phyloP scores from a whole-genome alignment of 441 rosid species.

The Adansonia gregorii region DNA sequence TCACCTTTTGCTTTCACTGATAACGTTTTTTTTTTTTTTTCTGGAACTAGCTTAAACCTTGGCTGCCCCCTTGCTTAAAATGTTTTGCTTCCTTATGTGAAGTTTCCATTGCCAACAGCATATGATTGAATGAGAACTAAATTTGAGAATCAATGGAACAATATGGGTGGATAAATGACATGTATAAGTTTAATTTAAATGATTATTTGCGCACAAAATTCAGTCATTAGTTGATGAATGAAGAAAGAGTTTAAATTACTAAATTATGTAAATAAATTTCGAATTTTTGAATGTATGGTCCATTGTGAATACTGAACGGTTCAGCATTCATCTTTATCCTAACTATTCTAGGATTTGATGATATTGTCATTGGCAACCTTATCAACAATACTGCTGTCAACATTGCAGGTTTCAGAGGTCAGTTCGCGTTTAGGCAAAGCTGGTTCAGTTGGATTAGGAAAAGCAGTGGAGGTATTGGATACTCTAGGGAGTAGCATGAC shows the following conservation, averaged over 20 bases:
- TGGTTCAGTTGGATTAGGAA: conserved; percentile 49
- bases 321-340: background rate
- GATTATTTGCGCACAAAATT: background rate
- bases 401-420: conserved; percentile 28
- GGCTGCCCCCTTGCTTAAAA: background rate
- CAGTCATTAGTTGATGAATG: background rate
- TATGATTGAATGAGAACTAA: background rate
- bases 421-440: conserved; percentile 42
- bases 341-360: background rate
- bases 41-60: background rate
- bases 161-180: background rate
- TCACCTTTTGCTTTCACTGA: background rate
- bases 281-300: background rate
- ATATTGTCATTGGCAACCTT: background rate
- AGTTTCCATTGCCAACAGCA: background rate
- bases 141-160: background rate
- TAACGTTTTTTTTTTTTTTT: too few species aligned
- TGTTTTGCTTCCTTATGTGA: background rate
- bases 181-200: background rate
- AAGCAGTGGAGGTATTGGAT: conserved; percentile 74
- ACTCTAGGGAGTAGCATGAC: conserved; percentile 81
- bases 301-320: too few species aligned
- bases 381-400: background rate
- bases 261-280: background rate
- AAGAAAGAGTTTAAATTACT: background rate